These are phyloP conservation scores for Neocallimastix lanati DNA, from an alignment of 192 early-diverging fungal genomes.

Conservation along the genomic window DNA sequence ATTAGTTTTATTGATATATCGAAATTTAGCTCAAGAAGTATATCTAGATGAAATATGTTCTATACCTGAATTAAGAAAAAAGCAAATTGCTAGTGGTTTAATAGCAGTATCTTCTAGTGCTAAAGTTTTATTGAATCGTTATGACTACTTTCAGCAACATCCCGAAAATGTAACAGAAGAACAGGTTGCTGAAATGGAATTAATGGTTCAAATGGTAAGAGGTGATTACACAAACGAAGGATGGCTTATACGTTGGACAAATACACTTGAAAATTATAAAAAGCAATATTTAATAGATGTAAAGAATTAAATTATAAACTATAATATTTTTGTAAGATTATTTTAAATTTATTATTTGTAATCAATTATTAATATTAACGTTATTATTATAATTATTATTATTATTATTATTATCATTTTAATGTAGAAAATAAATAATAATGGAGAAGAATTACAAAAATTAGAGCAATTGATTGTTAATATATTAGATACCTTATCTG, in stretches of 20 bases:
- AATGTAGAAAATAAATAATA: neutral
- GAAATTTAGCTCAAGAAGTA: constrained; percentile 38
- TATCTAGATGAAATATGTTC: constrained; percentile 35
- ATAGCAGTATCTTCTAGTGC: constrained; percentile 17
- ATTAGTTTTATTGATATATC: constrained; percentile 25
- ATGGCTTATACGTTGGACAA: constrained; percentile 25
- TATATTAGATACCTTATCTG: neutral
- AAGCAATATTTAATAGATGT: neutral
- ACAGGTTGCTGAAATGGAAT: constrained; percentile 6
- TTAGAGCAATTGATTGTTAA: neutral
- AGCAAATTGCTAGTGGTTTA: constrained; percentile 29
- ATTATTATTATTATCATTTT: too few species aligned
- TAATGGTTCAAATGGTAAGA: constrained; percentile 19
- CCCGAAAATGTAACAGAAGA: constrained; percentile 21
- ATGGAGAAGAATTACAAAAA: neutral
- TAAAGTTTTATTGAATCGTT: constrained; percentile 2
- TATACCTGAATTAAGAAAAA: constrained; percentile 31
- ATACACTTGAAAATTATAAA: neutral
- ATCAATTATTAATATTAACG: too few species aligned
- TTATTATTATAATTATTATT: too few species aligned
- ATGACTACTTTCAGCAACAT: constrained; percentile 11
- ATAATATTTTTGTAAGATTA: too few species aligned
- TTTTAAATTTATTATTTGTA: too few species aligned
- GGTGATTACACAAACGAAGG: constrained; percentile 32
- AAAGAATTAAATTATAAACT: too few species aligned